Evolutionary conservation across 2,329 filamentous ascomycete genomes (phyloP), one percentile per base, ranked within the genome.

Genomic region (Dothistroma septosporum): DNA sequence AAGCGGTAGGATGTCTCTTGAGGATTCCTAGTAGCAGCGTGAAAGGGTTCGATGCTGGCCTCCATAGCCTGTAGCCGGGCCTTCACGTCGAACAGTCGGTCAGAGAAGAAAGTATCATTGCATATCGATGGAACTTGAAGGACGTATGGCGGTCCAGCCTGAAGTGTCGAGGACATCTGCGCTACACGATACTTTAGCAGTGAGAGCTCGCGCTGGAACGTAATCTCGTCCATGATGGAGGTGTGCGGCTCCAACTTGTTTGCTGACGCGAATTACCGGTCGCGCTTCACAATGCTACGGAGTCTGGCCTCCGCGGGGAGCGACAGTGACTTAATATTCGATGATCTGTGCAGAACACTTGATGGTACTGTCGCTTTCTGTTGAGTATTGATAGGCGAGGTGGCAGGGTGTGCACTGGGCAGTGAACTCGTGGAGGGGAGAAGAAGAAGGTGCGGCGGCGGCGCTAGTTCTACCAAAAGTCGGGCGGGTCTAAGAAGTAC

Each of bases 191-290:
- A 48, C 35, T 70, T 69, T 33, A 70, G 64, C 48, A 61, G 48
- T 16, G 61, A 53, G n/a, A 71, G 62, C 61, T 70, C 64, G 21
- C 52, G 60, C 28, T 67, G 63, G 57, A 70, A 70, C 12, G 63
- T 64, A n/a, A 24, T 50, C 44, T 68, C 63, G 62, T 70, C 67
- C 69, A 71, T 71, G 55, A 31, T 53, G 37, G 24, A 21, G 11
- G 50, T 32, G 10, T 3, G 31, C 50, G n/a, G 11, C 31, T 33
- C n/a, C 50, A 22, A 53, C 19, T 50, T 50, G 50, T 53, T 53
- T 53, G 50, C 50, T 53, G 50, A 53, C n/a, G 41, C 41, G 41
- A n/a, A 19, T 2, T 44, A 9, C n/a, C 41, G 16, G 41, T 19
- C 16, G 41, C 14, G 41, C 14, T n/a, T 19, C 41, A 44, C 41